phyloP scores from a whole-genome alignment of 2,329 filamentous ascomycete species.

The Colletotrichum sp. region DNA sequence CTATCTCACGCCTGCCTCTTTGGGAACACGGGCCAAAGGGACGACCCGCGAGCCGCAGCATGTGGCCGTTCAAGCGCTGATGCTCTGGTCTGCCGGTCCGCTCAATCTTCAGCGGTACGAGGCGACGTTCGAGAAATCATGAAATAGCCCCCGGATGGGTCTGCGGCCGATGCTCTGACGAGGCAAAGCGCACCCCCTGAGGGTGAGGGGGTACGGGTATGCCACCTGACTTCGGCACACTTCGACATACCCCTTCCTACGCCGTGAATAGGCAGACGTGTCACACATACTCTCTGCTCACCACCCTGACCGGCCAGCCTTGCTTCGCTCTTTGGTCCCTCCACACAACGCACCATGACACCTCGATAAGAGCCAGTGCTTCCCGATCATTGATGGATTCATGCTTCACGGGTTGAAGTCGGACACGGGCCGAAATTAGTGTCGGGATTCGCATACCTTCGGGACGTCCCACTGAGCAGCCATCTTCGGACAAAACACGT shows the following conservation, averaged over 20 bases:
- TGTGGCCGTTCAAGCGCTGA: conserved; percentile 71
- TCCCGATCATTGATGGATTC: background rate
- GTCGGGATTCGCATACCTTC: background rate
- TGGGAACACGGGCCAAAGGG: conserved; percentile 8
- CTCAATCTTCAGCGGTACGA: conserved; percentile 62
- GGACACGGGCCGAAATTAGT: background rate
- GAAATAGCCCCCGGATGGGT: background rate
- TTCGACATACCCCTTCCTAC: background rate
- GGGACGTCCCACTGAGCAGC: background rate
- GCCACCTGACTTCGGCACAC: background rate
- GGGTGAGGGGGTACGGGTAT: background rate
- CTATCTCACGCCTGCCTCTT: conserved; percentile 59
- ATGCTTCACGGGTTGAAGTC: background rate
- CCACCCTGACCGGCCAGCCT: background rate
- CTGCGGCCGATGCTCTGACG: background rate
- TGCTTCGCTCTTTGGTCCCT: background rate
- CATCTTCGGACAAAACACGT: background rate
- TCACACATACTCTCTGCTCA: background rate
- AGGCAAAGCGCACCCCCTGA: background rate
- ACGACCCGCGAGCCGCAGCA: conserved; percentile 18
- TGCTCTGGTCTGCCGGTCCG: conserved; percentile 79
- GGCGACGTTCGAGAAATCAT: background rate
- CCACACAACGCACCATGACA: background rate
- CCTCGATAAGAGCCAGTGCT: background rate
- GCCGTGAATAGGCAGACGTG: conserved; percentile 2